Evolutionary conservation across 257 asterid species (phyloP).

Genomic region (Gentiana macrophylla): DNA sequence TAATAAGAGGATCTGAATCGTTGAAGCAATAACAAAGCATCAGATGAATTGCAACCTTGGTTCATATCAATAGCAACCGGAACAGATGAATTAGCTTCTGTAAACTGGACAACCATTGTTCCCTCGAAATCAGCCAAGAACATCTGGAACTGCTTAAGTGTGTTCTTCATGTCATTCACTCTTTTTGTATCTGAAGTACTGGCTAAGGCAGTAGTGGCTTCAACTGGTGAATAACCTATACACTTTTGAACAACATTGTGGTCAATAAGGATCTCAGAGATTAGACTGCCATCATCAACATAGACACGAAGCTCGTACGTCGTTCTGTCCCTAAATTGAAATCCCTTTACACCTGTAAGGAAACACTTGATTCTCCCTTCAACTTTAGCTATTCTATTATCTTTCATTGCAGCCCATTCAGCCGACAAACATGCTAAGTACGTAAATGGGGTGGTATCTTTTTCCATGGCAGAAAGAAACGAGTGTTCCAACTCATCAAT

Average conservation of each 20-base stretch:
- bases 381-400: conserved; percentile 22
- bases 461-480: conserved; percentile 36
- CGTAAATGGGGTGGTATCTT: conserved; percentile 57
- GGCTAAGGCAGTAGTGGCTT: conserved; percentile 49
- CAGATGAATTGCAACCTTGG: conserved; percentile 65
- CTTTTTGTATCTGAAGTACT: conserved; percentile 32
- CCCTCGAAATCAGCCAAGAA: conserved; percentile 60
- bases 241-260: conserved; percentile 46
- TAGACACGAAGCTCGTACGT: conserved; percentile 63
- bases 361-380: conserved; percentile 85
- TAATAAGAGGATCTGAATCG: conserved; percentile 36
- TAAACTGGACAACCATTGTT: conserved; percentile 54
- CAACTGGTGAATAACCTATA: conserved; percentile 68
- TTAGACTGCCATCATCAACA: conserved; percentile 95
- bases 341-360: conserved; percentile 72
- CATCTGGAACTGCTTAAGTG: conserved; percentile 46
- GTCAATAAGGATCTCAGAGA: conserved; percentile 65
- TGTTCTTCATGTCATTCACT: conserved; percentile 39
- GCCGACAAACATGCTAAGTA: conserved; percentile 82
- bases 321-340: conserved; percentile 45
- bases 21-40: conserved; percentile 58
- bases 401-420: conserved; percentile 36
- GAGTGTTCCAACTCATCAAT: conserved; percentile 40
- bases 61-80: conserved; percentile 77
- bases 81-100: conserved; percentile 18